These are phyloP conservation scores for Termitomyces sp. DNA, from an alignment of 1,284 basidiomycete genomes.

Conservation along the genomic window DNA sequence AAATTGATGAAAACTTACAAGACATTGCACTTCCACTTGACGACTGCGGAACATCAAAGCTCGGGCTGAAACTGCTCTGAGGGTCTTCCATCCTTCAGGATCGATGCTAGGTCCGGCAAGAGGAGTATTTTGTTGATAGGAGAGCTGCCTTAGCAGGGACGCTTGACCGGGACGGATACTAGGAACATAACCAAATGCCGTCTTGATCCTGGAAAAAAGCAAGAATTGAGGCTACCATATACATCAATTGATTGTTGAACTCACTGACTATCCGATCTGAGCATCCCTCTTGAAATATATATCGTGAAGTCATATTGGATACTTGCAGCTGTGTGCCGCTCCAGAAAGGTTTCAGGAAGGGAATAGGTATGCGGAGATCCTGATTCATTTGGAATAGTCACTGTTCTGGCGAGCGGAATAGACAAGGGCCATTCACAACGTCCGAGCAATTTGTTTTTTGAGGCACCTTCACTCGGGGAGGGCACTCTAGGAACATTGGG, in stretches of 20 bases:
- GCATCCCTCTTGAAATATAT: slow-evolving; percentile 38
- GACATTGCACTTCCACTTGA: slow-evolving; percentile 37
- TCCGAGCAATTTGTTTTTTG: slow-evolving; percentile 35
- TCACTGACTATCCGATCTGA: slow-evolving; percentile 41
- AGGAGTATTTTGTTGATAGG: slow-evolving; percentile 39
- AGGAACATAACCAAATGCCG: slow-evolving; percentile 45
- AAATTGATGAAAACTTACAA: slow-evolving; percentile 26
- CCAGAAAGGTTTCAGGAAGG: slow-evolving; percentile 44
- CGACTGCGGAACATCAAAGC: slow-evolving; percentile 37
- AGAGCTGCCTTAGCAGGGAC: slow-evolving; percentile 41
- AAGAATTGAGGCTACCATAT: background rate
- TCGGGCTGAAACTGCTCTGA: slow-evolving; percentile 32
- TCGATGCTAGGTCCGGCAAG: slow-evolving; percentile 39
- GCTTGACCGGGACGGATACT: slow-evolving; percentile 37
- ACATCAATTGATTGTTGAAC: slow-evolving; percentile 13
- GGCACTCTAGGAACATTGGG: slow-evolving; percentile 31
- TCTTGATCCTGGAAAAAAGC: slow-evolving; percentile 33
- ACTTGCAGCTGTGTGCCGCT: slow-evolving; percentile 38
- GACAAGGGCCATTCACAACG: slow-evolving; percentile 40
- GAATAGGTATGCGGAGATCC: slow-evolving; percentile 32
- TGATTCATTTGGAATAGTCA: slow-evolving; percentile 29
- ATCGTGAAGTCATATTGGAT: slow-evolving; percentile 44
- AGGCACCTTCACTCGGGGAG: slow-evolving; percentile 32
- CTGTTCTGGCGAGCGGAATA: slow-evolving; percentile 35
- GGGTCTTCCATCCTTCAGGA: slow-evolving; percentile 42